Percentiles rank a stretch among this genome's conserved stretches.
phyloP scores from a whole-genome alignment of 2,329 filamentous ascomycete species.

The Penicillium sp. region DNA sequence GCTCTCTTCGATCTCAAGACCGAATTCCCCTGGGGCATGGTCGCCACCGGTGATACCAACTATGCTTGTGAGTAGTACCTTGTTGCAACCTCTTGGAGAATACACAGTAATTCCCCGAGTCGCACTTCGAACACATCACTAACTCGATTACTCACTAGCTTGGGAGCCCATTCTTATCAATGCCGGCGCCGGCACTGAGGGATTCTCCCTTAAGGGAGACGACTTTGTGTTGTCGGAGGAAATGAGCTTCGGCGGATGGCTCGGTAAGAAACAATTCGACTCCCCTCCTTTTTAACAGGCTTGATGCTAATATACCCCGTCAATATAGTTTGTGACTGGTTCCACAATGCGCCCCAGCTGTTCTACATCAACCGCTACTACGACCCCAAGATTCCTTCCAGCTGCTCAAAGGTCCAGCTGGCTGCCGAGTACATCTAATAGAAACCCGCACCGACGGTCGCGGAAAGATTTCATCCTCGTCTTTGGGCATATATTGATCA shows the following conservation, averaged over 20 bases:
- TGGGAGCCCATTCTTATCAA: conserved; percentile 39
- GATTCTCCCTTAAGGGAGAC: conserved; percentile 31
- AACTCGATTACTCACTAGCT: conserved; percentile 20
- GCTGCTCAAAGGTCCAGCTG: conserved; percentile 36
- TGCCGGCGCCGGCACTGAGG: conserved; percentile 28
- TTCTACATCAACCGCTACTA: conserved; percentile 35
- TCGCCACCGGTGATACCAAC: conserved; percentile 26
- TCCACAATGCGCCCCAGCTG: conserved; percentile 39
- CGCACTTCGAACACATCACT: not conserved
- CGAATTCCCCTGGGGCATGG: conserved; percentile 34
- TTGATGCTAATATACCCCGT: conserved; percentile 4
- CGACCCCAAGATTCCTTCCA: conserved; percentile 26
- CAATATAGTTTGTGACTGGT: conserved; percentile 41
- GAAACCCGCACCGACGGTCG: conserved; percentile 8
- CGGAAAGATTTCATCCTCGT: not conserved
- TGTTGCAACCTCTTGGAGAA: not conserved
- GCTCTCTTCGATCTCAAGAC: conserved; percentile 31
- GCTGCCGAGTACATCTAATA: conserved; percentile 25
- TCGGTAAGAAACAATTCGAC: conserved; percentile 31
- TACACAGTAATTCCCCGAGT: not conserved
- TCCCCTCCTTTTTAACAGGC: not conserved
- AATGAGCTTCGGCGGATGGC: conserved; percentile 40
- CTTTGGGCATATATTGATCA: conserved; percentile 1
- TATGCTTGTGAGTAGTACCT: conserved; percentile 39
- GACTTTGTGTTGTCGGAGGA: conserved; percentile 28